phyloP scores from a whole-genome alignment of 345 rosid species.

The Sonneratia alba region DNA sequence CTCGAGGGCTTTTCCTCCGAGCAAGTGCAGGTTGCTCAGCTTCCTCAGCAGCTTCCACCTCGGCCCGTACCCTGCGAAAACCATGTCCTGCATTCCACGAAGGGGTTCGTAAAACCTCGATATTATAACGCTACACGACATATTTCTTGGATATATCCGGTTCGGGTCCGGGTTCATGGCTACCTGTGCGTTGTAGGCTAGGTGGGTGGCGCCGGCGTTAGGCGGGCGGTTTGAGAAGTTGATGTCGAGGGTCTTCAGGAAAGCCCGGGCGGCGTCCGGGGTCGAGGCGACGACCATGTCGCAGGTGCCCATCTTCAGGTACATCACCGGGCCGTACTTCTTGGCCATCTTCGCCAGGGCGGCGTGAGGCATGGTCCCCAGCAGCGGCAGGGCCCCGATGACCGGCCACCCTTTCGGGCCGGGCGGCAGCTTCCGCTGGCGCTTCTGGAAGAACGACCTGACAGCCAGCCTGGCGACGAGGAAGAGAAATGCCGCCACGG shows the following conservation, averaged over 20 bases:
- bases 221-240: slow-evolving; percentile 55
- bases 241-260: slow-evolving; percentile 41
- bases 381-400: slow-evolving; percentile 42
- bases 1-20: slow-evolving; percentile 48
- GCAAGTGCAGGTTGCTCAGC: slow-evolving; percentile 50
- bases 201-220: slow-evolving; percentile 41
- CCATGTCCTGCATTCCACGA: slow-evolving; percentile 31
- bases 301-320: slow-evolving; percentile 42
- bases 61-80: slow-evolving; percentile 43
- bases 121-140: no score
- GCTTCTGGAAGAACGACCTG: slow-evolving; percentile 8
- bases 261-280: slow-evolving; percentile 42
- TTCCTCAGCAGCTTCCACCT: slow-evolving; percentile 51
- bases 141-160: no score
- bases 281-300: slow-evolving; percentile 51
- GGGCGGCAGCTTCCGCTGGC: slow-evolving; percentile 19
- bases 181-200: slow-evolving; percentile 40
- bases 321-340: slow-evolving; percentile 41
- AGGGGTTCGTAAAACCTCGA: no score
- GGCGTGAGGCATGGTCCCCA: slow-evolving; percentile 53
- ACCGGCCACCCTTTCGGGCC: slow-evolving; percentile 57
- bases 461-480: slow-evolving; percentile 18
- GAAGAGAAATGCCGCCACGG: slow-evolving; percentile 17
- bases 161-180: no score
- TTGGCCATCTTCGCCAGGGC: slow-evolving; percentile 38